Evolutionary conservation across 805 yeast genomes (phyloP).

Genomic region (Saturnispora diversa): DNA sequence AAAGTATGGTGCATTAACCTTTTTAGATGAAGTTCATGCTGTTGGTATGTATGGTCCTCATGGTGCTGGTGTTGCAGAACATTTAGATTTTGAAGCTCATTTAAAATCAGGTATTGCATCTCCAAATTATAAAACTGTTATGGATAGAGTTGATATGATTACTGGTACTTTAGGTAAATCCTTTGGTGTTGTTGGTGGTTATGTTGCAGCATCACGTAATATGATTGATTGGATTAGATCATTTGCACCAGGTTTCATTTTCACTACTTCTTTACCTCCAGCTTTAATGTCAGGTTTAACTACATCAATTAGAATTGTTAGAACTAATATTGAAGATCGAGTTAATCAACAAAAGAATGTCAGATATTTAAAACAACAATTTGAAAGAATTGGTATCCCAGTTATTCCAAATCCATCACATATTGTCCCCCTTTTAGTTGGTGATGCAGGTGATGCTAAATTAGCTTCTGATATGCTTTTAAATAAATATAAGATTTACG

Average conservation of each 20-base stretch:
- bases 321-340: conserved; percentile 70
- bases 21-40: conserved; percentile 97
- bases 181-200: conserved; percentile 96
- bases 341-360: conserved; percentile 79
- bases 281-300: conserved; percentile 93
- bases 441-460: conserved; percentile 90
- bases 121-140: conserved; percentile 48
- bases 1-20: conserved; percentile 94
- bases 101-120: conserved; percentile 55
- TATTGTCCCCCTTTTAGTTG: conserved; percentile 90
- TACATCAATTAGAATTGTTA: conserved; percentile 78
- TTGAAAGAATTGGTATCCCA: conserved; percentile 73
- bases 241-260: conserved; percentile 94
- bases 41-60: conserved; percentile 99
- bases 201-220: conserved; percentile 78
- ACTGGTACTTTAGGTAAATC: conserved; percentile 98
- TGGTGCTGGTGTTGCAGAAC: conserved; percentile 99
- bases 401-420: conserved; percentile 97
- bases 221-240: conserved; percentile 95
- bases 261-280: conserved; percentile 97
- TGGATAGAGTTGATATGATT: conserved; percentile 90
- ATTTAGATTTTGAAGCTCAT: conserved; percentile 80
- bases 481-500: conserved; percentile 79
- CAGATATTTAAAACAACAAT: conserved; percentile 68
- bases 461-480: conserved; percentile 83